These are phyloP conservation scores for Coniochaeta sp. DNA, from an alignment of 2,329 filamentous ascomycete species.

Conservation along the genomic window DNA sequence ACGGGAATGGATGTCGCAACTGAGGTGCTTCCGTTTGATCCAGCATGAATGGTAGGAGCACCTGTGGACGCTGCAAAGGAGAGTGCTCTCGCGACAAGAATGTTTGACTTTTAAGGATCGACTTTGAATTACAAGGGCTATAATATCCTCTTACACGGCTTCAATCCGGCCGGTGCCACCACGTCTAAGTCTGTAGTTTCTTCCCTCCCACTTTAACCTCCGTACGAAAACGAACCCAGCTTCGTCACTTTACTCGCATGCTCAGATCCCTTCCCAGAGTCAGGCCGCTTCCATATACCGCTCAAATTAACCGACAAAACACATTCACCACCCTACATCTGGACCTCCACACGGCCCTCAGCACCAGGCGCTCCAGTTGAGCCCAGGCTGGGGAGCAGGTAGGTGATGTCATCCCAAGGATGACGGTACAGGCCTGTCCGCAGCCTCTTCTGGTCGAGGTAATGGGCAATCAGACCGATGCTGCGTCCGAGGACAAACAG, in stretches of 20 bases:
- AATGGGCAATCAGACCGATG: slow-evolving; percentile 99
- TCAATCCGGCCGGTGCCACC: neutral
- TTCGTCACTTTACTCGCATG: neutral
- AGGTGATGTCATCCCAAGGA: slow-evolving; percentile 98
- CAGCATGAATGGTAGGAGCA: too few species aligned
- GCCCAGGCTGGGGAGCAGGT: slow-evolving; percentile 76
- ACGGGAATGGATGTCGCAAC: too few species aligned
- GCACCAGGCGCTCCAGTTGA: slow-evolving; percentile 63
- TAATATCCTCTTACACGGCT: slow-evolving; percentile 1
- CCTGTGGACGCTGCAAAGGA: too few species aligned
- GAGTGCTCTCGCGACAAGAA: too few species aligned
- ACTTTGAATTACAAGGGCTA: slow-evolving; percentile 1
- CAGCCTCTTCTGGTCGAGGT: slow-evolving; percentile 98
- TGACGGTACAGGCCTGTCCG: slow-evolving; percentile 97
- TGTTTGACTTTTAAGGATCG: neutral
- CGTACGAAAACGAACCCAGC: too few species aligned
- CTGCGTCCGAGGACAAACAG: slow-evolving; percentile 95
- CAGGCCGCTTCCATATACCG: neutral
- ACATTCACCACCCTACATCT: slow-evolving; percentile 51
- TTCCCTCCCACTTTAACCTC: neutral
- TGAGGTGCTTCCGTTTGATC: too few species aligned
- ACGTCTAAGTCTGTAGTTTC: neutral
- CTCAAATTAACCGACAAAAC: neutral
- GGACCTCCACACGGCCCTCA: slow-evolving; percentile 86
- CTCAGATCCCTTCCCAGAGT: neutral